Percentiles rank a stretch among this genome's conserved stretches.
These are phyloP conservation scores for Termitomyces sp. DNA, from an alignment of 768 basidiomycete genomes.

Conservation along the genomic window DNA sequence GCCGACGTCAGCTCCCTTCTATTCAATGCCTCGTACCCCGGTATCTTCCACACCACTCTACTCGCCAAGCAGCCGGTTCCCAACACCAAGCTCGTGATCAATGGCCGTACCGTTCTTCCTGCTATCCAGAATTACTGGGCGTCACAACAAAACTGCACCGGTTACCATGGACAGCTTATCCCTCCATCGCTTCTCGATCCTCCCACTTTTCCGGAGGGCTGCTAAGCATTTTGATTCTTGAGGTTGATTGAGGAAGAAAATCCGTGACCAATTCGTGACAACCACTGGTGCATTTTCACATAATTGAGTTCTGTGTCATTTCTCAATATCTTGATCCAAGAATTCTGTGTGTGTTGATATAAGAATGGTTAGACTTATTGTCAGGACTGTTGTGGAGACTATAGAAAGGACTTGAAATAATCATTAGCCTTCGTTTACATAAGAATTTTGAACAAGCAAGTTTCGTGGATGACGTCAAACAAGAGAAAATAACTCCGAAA, in stretches of 20 bases:
- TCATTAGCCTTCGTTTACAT: no score
- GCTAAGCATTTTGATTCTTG: background rate
- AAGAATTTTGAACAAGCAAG: no score
- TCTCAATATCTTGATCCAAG: no score
- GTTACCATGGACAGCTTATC: background rate
- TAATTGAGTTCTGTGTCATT: no score
- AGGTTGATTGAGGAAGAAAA: background rate
- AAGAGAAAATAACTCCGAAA: no score
- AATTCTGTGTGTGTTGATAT: no score
- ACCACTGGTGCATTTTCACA: no score
- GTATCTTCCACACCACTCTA: slow-evolving; percentile 18
- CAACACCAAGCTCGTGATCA: slow-evolving; percentile 22
- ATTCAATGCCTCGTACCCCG: slow-evolving; percentile 23
- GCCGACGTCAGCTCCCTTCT: slow-evolving; percentile 9
- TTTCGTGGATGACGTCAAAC: no score
- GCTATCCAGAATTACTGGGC: slow-evolving; percentile 21
- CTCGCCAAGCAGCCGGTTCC: slow-evolving; percentile 18
- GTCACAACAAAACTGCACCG: slow-evolving; percentile 5
- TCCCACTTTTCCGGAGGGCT: background rate
- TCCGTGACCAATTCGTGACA: no score
- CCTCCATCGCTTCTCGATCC: background rate
- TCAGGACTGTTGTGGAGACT: no score
- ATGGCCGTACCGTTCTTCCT: slow-evolving; percentile 21
- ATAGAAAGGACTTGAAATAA: no score
- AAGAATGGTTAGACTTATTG: no score